A percentile compares a stretch with the other conserved stretches of the same genome.
Evolutionary conservation across 257 asterid genomes (phyloP).

Genomic region (Solanum ossicruentum): DNA sequence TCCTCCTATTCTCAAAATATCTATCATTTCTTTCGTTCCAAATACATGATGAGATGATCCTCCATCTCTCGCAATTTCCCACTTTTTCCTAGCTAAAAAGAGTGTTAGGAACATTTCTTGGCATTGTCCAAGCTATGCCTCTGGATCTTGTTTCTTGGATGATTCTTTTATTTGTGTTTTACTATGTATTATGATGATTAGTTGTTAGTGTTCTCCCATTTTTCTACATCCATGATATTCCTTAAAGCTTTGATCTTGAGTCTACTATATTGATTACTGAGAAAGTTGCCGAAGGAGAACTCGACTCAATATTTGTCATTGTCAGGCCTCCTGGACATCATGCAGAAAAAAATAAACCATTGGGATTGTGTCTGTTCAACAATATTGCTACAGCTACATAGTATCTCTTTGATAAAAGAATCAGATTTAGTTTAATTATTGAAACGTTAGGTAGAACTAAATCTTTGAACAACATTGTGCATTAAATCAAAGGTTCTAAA

Average conservation of each 20-base stretch:
- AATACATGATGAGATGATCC: too few relatives aligned
- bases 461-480: not conserved
- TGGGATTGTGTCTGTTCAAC: slow-evolving; percentile 91
- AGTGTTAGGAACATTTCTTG: too few relatives aligned
- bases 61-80: too few relatives aligned
- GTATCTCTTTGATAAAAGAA: slow-evolving; percentile 57
- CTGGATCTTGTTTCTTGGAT: not conserved
- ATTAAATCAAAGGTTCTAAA: not conserved
- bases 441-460: not conserved
- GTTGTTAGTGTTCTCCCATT: not conserved
- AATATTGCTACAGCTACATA: slow-evolving; percentile 81
- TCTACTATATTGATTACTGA: too few relatives aligned
- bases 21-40: too few relatives aligned
- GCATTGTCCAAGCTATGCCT: too few relatives aligned
- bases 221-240: not conserved
- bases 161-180: not conserved
- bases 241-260: too few relatives aligned
- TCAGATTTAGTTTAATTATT: slow-evolving; percentile 23
- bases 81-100: too few relatives aligned
- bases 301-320: too few relatives aligned
- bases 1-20: too few relatives aligned
- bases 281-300: too few relatives aligned
- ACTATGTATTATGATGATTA: not conserved
- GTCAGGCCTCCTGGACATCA: slow-evolving; percentile 3
- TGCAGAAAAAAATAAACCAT: slow-evolving; percentile 67